These are phyloP conservation scores for Torrubiellomyces zombiae DNA, from an alignment of 2,329 filamentous ascomycete genomes.

Conservation along the genomic window DNA sequence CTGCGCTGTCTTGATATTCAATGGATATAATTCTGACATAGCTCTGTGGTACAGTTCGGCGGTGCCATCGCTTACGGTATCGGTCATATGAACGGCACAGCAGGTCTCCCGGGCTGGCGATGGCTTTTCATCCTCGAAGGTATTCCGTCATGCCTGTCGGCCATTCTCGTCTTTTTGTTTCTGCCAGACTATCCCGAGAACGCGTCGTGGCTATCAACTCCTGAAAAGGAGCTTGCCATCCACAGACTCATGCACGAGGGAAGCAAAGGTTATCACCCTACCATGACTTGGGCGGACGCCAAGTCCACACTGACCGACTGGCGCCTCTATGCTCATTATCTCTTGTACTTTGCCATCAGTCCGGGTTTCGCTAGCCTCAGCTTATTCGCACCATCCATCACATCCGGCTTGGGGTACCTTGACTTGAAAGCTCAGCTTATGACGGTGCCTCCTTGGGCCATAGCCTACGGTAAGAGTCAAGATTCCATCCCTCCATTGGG, in stretches of 20 bases:
- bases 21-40: neutral
- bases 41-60: conserved; percentile 28
- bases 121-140: conserved; percentile 51
- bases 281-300: conserved; percentile 49
- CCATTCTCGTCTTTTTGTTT: conserved; percentile 46
- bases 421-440: conserved; percentile 45
- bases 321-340: conserved; percentile 50
- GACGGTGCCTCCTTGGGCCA: conserved; percentile 49
- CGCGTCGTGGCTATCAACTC: conserved; percentile 40
- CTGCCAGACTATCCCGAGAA: conserved; percentile 53
- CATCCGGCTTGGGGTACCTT: conserved; percentile 30
- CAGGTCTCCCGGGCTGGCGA: conserved; percentile 50
- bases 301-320: conserved; percentile 50
- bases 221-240: conserved; percentile 40
- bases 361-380: conserved; percentile 42
- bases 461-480: conserved; percentile 30
- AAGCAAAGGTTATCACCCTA: conserved; percentile 40
- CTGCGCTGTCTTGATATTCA: neutral
- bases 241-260: conserved; percentile 28
- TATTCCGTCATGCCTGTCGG: conserved; percentile 45
- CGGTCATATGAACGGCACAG: conserved; percentile 49
- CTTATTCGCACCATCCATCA: conserved; percentile 46
- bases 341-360: conserved; percentile 33
- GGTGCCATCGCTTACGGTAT: conserved; percentile 58
- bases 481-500: neutral